These are phyloP conservation scores for Monosporozyma servazzii DNA, from an alignment of 805 yeast genomes.

Conservation along the genomic window DNA sequence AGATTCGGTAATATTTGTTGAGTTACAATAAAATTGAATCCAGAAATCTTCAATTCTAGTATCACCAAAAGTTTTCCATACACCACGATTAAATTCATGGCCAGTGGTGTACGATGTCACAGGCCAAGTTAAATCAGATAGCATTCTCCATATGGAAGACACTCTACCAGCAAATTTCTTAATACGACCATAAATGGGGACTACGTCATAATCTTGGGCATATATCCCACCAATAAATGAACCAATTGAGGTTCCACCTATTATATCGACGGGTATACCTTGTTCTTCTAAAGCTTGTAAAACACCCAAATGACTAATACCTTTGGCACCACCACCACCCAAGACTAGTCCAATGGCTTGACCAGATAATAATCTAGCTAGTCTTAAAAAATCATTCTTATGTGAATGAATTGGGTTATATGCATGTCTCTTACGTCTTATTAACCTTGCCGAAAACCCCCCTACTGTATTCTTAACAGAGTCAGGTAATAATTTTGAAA, in stretches of 20 bases:
- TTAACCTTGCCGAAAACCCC: conserved; percentile 28
- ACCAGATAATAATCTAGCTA: conserved; percentile 84
- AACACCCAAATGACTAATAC: conserved; percentile 85
- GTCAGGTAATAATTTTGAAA: conserved; percentile 26
- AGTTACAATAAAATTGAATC: conserved; percentile 80
- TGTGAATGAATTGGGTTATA: conserved; percentile 37
- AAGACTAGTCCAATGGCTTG: conserved; percentile 89
- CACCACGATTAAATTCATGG: conserved; percentile 91
- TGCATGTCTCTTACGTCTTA: conserved; percentile 19
- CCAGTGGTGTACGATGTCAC: conserved; percentile 93
- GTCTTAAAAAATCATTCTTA: conserved; percentile 79
- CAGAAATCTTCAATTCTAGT: conserved; percentile 92
- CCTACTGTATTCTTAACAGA: conserved; percentile 33
- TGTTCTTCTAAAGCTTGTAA: conserved; percentile 83
- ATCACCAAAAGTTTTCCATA: conserved; percentile 95
- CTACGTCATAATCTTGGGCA: conserved; percentile 85
- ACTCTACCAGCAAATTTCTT: conserved; percentile 79
- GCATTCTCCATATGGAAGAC: conserved; percentile 76
- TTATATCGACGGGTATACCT: conserved; percentile 86
- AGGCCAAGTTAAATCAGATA: conserved; percentile 84
- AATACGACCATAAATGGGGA: conserved; percentile 82
- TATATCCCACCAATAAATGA: conserved; percentile 92
- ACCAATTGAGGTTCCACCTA: conserved; percentile 96
- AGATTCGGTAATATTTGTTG: conserved; percentile 91
- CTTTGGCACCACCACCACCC: conserved; percentile 98